Base-by-base conservation (phyloP, 2,329 filamentous ascomycete genomes). In the Fusarium oxysporum region DNA sequence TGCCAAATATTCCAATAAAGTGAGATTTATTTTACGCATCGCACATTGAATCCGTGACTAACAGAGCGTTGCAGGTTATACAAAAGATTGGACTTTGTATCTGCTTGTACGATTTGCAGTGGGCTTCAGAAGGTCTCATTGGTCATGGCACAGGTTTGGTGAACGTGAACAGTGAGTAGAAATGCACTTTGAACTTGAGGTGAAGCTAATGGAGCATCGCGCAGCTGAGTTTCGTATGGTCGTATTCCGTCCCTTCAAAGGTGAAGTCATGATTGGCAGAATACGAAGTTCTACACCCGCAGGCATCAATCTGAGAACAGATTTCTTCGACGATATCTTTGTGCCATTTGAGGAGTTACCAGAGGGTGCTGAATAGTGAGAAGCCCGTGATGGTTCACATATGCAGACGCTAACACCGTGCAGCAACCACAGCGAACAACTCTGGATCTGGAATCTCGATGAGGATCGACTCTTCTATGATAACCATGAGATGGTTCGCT, bases 241-340 rank as follows among this genome's bases (percentile, higher is more conserved):
- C 23, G 95, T 99, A 35, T 99, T 98, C 82, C 91, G 96, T 30
- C 96, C 96, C 0, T 98, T 98, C 85, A 97, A 97, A 80, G 94
- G 94, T 53, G 96, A 99, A 81, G 94, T 98, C 67, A 88, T 99
- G 78, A 87, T 93, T 48, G 96, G 93, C 21, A 92, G 91, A 73
- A 98, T 99, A 81, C 92, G 92, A 72, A 91, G 90, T 73, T 91
- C 92, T 40, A 92, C 89, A 2, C 87, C 91, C 12, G 85, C 91
- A 4, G 95, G 93, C 41, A 94, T 97, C 77, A 90, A 91, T 77
- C 87, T 98, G 67, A 91, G 91, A 54, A 92, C 95, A 8, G 94
- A 97, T 71, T 99, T 99, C 81, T 99, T 98, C 76, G 93, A 96
- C 76, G 95, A 98, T 72, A 94, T 99, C 37, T 92, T 94, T 66